phyloP scores from a whole-genome alignment of 768 basidiomycete species.

The Boletus barrowsii region DNA sequence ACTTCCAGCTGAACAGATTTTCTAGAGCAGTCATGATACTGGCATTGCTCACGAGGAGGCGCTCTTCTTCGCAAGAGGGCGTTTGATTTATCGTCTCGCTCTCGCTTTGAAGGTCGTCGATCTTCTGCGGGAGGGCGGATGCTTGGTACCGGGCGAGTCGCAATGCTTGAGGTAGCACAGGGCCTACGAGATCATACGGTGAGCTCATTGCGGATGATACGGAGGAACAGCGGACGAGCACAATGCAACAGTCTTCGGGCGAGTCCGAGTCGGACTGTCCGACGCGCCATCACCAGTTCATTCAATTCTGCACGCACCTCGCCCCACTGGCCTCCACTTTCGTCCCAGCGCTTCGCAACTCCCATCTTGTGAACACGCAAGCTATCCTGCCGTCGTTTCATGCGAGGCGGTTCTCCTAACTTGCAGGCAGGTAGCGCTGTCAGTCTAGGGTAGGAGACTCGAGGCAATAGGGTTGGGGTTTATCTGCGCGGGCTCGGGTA shows the following conservation, averaged over 20 bases:
- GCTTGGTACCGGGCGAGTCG: conserved; percentile 9
- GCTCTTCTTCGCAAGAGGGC: conserved; percentile 22
- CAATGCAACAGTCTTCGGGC: no score
- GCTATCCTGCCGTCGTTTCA: no score
- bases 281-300: background rate
- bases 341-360: no score
- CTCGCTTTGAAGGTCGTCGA: background rate
- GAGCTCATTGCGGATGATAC: background rate
- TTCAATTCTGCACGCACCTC: no score
- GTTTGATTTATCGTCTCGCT: conserved; percentile 14
- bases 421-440: no score
- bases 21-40: conserved; percentile 28
- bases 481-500: no score
- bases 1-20: conserved; percentile 39
- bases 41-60: conserved; percentile 21
- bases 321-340: no score
- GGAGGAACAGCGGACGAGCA: background rate
- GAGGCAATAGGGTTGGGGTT: no score
- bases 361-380: no score
- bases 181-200: conserved; percentile 18
- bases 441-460: no score
- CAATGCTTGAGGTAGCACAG: conserved; percentile 30
- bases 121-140: background rate
- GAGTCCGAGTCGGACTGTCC: no score
- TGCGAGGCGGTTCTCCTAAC: no score